Evolutionary conservation across 805 yeast species (phyloP), one percentile per base, ranked within the genome.

Genomic region (Kregervanrija delftensis): DNA sequence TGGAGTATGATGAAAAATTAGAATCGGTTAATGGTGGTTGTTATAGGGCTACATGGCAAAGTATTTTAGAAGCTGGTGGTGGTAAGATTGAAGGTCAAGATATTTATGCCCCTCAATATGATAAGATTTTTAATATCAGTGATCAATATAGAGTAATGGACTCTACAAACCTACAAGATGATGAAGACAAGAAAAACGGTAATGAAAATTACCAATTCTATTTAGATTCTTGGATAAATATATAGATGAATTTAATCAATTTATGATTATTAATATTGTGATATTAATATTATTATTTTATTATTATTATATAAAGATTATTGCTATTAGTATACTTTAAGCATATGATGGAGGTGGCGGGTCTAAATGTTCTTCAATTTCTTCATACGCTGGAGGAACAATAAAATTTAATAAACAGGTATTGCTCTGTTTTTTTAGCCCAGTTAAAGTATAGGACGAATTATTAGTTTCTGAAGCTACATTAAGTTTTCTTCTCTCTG

Each of bases 11-110:
- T 57, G 96, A 89, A 55, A 85, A 82, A 61, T 60, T 93, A 41
- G 97, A 89, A 58, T 68, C 73, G 44, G 69, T 79, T 3, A 71
- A 72, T 36, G 81, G 69, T 3, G 76, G 81, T 51, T 74, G 80
- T 37, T 91, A 83, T 63, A 78, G 75, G 55, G 93, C 95, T 0
- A 84, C 96, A 1, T 82, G 91, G 80, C 88, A 83, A 53, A 81
- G 90, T 57, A 81, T 86, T 2, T 61, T 84, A 37, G 90, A 81
- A 55, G 77, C 86, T 43, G 87, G 84, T 3, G 77, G 74, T 42
- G 79, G 63, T 33, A 50, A 49, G 35, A 32, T 49, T 10, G 52
- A 50, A 16, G 64, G 61, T 12, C 60, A 54, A 16, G 64, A 64
- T 42, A 44, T 53, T 2, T 56, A 53, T 44, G 59, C 57, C 5